Base-by-base conservation (phyloP, 176 grass and related monocot genomes). In the Themeda triandra region DNA sequence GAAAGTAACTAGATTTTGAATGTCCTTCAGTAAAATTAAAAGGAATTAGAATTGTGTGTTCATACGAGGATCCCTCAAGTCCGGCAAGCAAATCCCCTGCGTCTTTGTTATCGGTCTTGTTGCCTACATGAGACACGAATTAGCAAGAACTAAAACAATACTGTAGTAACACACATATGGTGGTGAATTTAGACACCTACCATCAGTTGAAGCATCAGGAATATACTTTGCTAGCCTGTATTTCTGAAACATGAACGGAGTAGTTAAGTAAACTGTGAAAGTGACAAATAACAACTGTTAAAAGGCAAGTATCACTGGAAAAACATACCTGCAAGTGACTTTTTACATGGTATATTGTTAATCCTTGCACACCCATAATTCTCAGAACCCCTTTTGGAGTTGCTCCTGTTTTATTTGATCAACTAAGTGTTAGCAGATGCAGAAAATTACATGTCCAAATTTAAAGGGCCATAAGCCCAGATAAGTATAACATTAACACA, bases 291-390 rank as follows among this genome's bases (percentile, higher is more conserved):
- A 8, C 54, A 31, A 62, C 58, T 62, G 58, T 62, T 73, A 60
- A 89, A 69, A 25, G 30, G 4, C 13, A 77, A 83, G 46, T 71
- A 42, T 45, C 35, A 84, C 62, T 46, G 19, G 48, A 14, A 1
- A 79, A 89, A 82, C 64, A 19, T 94, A 99, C 96, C 93, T 99
- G 96, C 76, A 99, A 88, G 69, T 99, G 96, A 86, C 96, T 99
- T 95, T 99, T 99, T 35, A 99, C 91, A 82, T 99, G 96, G 62
- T 96, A 99, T 89, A 99, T 99, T 66, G 96, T 99, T 77, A 99
- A 66, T 71, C 91, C 89, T 69, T 62, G 70, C 39, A 92, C 94
- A 79, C 93, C 93, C 96, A 99, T 99, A 56, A 94, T 78, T 80
- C 88, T 93, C 33, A 99, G 59, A 83, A 99, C 93, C 71, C 96